Evolutionary conservation across 148 eudicot species (phyloP).

Genomic region (Fallopia convolvulus): DNA sequence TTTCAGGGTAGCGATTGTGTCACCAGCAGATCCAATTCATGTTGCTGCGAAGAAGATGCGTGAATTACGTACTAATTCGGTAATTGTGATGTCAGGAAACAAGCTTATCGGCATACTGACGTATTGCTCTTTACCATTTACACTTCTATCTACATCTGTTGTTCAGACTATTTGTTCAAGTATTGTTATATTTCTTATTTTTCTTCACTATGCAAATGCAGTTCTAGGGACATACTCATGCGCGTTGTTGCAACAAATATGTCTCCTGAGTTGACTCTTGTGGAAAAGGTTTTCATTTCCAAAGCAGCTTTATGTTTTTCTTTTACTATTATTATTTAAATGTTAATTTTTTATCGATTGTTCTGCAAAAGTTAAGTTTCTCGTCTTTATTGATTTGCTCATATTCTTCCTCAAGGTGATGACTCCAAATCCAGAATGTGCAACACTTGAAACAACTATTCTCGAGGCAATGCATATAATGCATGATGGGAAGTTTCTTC

Average conservation of each 20-base stretch:
- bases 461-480: constrained; percentile 65
- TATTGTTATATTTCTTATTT: not conserved
- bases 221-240: constrained; percentile 92
- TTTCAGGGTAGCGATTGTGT: constrained; percentile 64
- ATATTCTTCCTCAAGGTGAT: constrained; percentile 39
- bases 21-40: constrained; percentile 74
- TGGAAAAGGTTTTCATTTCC: constrained; percentile 63
- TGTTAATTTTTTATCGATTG: not conserved
- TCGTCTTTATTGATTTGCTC: not conserved
- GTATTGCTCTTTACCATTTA: constrained; percentile 30
- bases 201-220: constrained; percentile 21
- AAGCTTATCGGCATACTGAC: constrained; percentile 85
- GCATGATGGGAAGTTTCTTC: constrained; percentile 69
- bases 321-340: not conserved
- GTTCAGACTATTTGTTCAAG: not conserved
- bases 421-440: constrained; percentile 67
- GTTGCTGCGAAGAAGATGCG: constrained; percentile 91
- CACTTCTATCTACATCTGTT: constrained; percentile 8
- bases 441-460: constrained; percentile 49
- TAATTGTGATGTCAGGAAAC: constrained; percentile 48
- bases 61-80: constrained; percentile 68
- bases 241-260: constrained; percentile 88
- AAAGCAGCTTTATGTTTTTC: not conserved
- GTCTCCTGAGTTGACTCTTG: constrained; percentile 80
- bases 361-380: not conserved